Evolutionary conservation across 2,329 filamentous ascomycete genomes (phyloP).

Genomic region (Aspergillus viridinutans): DNA sequence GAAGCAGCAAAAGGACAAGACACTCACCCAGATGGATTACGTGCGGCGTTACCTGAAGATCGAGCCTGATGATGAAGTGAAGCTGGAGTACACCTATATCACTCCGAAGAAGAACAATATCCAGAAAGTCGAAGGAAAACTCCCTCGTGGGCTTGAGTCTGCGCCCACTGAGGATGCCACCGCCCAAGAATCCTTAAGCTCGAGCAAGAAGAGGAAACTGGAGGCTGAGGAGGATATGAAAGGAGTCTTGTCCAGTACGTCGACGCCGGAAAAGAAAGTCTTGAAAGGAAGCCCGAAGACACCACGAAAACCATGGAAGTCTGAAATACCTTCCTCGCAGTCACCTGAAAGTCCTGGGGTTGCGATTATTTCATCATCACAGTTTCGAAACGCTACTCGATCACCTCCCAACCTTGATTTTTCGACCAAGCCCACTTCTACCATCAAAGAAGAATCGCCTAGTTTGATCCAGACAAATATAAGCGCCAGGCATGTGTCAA

Average conservation of each 20-base stretch:
- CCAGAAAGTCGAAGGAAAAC: not conserved
- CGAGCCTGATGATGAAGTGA: conserved; percentile 31
- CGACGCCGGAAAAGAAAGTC: not conserved
- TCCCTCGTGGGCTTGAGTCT: not conserved
- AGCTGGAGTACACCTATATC: conserved; percentile 30
- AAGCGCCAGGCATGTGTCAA: not conserved
- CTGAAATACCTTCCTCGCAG: conserved; percentile 41
- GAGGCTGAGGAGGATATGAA: conserved; percentile 7
- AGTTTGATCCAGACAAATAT: not conserved
- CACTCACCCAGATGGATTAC: conserved; percentile 42
- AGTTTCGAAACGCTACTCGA: conserved; percentile 25
- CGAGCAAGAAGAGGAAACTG: conserved; percentile 21
- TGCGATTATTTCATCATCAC: conserved; percentile 33
- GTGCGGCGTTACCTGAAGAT: conserved; percentile 33
- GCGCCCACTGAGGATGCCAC: not conserved
- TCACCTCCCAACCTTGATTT: conserved; percentile 22
- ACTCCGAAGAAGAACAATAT: conserved; percentile 14
- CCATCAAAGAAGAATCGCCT: conserved; percentile 20
- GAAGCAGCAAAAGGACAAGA: conserved; percentile 29
- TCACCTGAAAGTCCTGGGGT: conserved; percentile 41
- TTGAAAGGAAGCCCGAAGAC: conserved; percentile 22
- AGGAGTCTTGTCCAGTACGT: not conserved
- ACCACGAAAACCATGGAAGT: conserved; percentile 27
- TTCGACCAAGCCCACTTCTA: not conserved
- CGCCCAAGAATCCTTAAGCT: conserved; percentile 3